phyloP scores from a whole-genome alignment of 371 early-diverging fungal genomes.

The Spiromyces aspiralis region DNA sequence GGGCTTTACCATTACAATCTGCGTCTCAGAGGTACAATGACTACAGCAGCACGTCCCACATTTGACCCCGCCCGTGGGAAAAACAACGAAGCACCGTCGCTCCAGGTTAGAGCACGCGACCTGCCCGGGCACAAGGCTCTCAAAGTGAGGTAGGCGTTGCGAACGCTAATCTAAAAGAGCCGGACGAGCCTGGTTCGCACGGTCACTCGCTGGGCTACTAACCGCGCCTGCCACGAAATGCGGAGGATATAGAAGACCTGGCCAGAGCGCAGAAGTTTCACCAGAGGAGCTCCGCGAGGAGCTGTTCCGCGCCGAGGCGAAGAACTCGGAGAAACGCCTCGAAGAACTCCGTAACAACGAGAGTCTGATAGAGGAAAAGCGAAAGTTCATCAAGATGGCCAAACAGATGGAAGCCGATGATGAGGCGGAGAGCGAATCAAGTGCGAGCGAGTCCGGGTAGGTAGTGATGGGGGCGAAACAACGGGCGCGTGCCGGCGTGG shows the following conservation, averaged over 20 bases:
- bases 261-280: conserved; percentile 59
- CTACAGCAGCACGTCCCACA: conserved; percentile 63
- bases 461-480: too few species aligned
- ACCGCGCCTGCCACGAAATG: too few species aligned
- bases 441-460: too few species aligned
- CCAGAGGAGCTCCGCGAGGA: conserved; percentile 30
- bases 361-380: conserved; percentile 11
- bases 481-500: too few species aligned
- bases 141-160: conserved; percentile 50
- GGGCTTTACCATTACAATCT: not conserved
- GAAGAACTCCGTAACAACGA: not conserved
- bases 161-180: not conserved
- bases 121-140: conserved; percentile 74
- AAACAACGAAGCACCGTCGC: conserved; percentile 54
- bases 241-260: conserved; percentile 51
- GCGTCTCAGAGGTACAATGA: conserved; percentile 26
- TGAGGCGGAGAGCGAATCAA: conserved; percentile 32
- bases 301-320: conserved; percentile 10
- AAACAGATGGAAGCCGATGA: conserved; percentile 24
- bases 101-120: conserved; percentile 58
- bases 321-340: not conserved
- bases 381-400: conserved; percentile 20
- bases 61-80: conserved; percentile 71
- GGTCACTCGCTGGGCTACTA: not conserved
- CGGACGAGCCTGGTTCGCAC: not conserved